A percentile compares a stretch with the other conserved stretches of the same genome.
phyloP scores from a whole-genome alignment of 1,284 basidiomycete genomes.

The Leccinum cinnamomeum region DNA sequence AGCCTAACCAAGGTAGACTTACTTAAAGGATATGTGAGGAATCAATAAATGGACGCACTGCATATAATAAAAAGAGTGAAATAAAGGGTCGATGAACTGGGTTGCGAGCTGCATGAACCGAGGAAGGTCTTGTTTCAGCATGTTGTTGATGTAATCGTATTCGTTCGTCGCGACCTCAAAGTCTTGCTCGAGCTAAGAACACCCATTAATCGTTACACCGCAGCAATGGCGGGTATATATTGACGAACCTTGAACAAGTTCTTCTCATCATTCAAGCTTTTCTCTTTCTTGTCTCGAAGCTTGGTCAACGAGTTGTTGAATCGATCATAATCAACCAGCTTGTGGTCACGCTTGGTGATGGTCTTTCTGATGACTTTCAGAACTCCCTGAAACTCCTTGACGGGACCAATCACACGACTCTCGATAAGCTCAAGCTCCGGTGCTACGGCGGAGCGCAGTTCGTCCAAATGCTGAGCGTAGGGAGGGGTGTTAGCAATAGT shows the following conservation, averaged over 20 bases:
- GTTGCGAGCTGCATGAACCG: conserved; percentile 86
- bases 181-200: conserved; percentile 89
- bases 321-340: conserved; percentile 95
- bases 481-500: conserved; percentile 76
- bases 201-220: background rate
- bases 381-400: conserved; percentile 86
- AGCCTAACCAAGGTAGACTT: conserved; percentile 50
- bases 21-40: conserved; percentile 1
- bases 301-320: conserved; percentile 96
- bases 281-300: conserved; percentile 96
- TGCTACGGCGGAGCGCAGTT: conserved; percentile 74
- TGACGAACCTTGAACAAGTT: conserved; percentile 83
- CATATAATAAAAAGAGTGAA: conserved; percentile 99
- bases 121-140: conserved; percentile 92
- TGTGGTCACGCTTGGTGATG: conserved; percentile 96
- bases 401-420: conserved; percentile 79
- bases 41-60: conserved; percentile 62
- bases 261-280: conserved; percentile 91
- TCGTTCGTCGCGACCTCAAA: conserved; percentile 94
- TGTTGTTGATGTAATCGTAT: conserved; percentile 95
- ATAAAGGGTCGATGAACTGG: conserved; percentile 93
- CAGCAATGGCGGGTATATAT: background rate
- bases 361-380: conserved; percentile 93
- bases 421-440: conserved; percentile 98
- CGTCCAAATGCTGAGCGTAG: conserved; percentile 79